Evolutionary conservation across 192 early-diverging fungal genomes (phyloP), one percentile per base, ranked within the genome.

Genomic region (Phycomyces blakesleeanus): DNA sequence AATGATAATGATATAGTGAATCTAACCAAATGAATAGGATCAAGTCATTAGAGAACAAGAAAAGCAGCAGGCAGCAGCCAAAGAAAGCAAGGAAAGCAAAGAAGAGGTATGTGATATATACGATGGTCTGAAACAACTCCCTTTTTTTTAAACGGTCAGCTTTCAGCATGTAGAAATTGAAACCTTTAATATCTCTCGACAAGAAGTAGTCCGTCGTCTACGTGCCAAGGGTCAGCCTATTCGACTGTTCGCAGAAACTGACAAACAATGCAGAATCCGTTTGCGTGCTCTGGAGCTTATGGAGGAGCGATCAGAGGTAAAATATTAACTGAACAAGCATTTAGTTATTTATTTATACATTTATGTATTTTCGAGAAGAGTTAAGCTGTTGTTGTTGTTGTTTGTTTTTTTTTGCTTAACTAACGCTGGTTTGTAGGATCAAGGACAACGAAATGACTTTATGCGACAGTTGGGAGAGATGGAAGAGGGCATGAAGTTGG

Each of bases 401-500:
- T n/a, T n/a, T n/a, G n/a, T n/a, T n/a, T n/a, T n/a, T n/a, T n/a
- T n/a, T n/a, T n/a, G n/a, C n/a, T n/a, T n/a, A n/a, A 38, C 29
- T 37, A 18, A 54, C 39, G 27, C 21, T 18, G 16, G 16, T 25
- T 12, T 1, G 0, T 61, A 60, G 66, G 57, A 42, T 37, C 74
- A 77, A 55, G 94, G 94, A 40, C 93, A 95, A 75, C 85, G 85
- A 18, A 98, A 98, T 78, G 96, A 98, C 72, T 99, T 96, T 72
- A 85, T 86, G 62, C 79, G 84, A 20, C 85, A 85, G 16, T 47
- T 98, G 67, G 91, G 91, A 64, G 86, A 87, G 39, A 92, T 91
- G 34, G 95, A 96, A 40, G 78, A 80, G 3, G 89, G 88, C 20
- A 76, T 94, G 58, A 87, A 84, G 58, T 57, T 92, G 55, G 91